A percentile compares a stretch with the other conserved stretches of the same genome.
Evolutionary conservation across 331 rosid species (phyloP).

Genomic region (Stylosanthes scabra): DNA sequence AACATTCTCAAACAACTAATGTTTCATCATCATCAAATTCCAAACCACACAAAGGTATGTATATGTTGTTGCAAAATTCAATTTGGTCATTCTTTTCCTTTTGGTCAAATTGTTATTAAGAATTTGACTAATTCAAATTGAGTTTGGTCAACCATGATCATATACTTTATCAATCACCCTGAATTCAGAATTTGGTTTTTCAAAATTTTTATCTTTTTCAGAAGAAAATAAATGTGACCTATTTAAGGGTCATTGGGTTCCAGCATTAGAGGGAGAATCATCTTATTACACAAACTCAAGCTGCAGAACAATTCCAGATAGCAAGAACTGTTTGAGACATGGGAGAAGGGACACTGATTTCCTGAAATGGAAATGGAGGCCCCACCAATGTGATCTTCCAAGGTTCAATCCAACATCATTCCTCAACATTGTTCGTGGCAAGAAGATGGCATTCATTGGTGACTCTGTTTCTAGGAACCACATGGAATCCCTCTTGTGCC

Average conservation of each 20-base stretch:
- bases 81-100: no score
- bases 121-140: no score
- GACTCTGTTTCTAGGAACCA: slow-evolving; percentile 93
- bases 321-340: slow-evolving; percentile 79
- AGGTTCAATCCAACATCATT: slow-evolving; percentile 61
- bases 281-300: slow-evolving; percentile 71
- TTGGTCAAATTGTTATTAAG: no score
- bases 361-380: slow-evolving; percentile 94
- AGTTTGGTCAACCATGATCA: not conserved
- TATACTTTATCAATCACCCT: not conserved
- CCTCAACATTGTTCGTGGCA: slow-evolving; percentile 63
- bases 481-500: slow-evolving; percentile 80
- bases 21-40: slow-evolving; percentile 16
- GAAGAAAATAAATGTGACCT: slow-evolving; percentile 62
- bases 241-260: slow-evolving; percentile 78
- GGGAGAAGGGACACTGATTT: slow-evolving; percentile 75
- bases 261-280: slow-evolving; percentile 38
- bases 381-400: slow-evolving; percentile 70
- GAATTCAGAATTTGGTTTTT: not conserved
- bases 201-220: not conserved
- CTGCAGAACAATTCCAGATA: slow-evolving; percentile 72
- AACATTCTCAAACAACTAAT: slow-evolving; percentile 14
- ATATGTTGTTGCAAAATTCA: slow-evolving; percentile 40
- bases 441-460: slow-evolving; percentile 82
- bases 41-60: slow-evolving; percentile 53